Evolutionary conservation across 164 flowering plant genomes (phyloP), one percentile per base, ranked within the genome.

Genomic region (Warburgia ugandensis): DNA sequence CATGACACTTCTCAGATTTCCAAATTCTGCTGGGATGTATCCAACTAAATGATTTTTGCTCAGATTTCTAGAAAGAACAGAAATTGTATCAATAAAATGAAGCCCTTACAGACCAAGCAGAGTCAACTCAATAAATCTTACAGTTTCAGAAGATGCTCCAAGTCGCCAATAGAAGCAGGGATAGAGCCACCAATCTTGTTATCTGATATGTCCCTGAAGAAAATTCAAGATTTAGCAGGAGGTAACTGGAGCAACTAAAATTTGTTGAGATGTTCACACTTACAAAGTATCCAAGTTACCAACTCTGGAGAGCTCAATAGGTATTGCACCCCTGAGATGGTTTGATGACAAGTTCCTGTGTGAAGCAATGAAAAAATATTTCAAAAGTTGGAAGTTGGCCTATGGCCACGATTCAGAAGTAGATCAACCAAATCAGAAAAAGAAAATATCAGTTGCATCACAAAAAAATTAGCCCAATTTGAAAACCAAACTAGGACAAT

Each of bases 141-240:
- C 99, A 92, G 68, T 68, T 79, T 92, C 12, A 88, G 68, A 48
- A 92, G 94, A 69, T 92, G 99, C 44, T 92, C 99, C 76, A 92
- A 68, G 52, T 88, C 94, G 51, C 99, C 99, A 56, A 92, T 60
- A 2, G 99, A 69, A 48, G 81, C 65, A 43, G 98, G 96, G 50
- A 92, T 82, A 19, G 73, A 21, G 20, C 98, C 98, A 62, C 64
- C 73, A 29, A 92, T 73, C 53, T 57, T 72, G 65, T 92, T 92
- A 44, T 73, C 63, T 9, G 98, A 92, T 31, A 92, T 61, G 59
- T 92, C 96, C 71, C 99, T 92, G 68, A n/a, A 33, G 66, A n/a
- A 37, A 17, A 59, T 33, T n/a, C n/a, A n/a, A n/a, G n/a, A n/a
- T n/a, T n/a, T n/a, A n/a, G n/a, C n/a, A n/a, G n/a, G n/a, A n/a